These are phyloP conservation scores for Citrus mangshanensis DNA, from an alignment of 345 rosid genomes.

Conservation along the genomic window DNA sequence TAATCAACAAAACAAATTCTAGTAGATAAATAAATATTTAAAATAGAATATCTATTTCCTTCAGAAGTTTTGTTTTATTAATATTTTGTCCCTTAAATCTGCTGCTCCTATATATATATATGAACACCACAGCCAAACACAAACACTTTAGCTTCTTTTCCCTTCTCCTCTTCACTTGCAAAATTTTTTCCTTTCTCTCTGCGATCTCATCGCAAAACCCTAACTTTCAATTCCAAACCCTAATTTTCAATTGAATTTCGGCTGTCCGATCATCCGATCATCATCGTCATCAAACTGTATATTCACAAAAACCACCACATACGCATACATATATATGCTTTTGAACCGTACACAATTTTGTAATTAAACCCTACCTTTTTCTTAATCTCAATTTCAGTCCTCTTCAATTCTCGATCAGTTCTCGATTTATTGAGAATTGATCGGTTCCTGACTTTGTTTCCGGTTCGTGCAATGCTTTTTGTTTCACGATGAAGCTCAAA, in stretches of 20 bases:
- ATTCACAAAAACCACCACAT: background rate
- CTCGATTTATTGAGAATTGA: slow-evolving; percentile 46
- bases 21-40: background rate
- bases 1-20: no score
- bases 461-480: slow-evolving; percentile 46
- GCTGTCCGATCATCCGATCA: slow-evolving; percentile 35
- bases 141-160: slow-evolving; percentile 13
- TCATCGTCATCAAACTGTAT: background rate
- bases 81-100: background rate
- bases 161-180: slow-evolving; percentile 31
- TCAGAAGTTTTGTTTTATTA: background rate
- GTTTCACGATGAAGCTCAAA: slow-evolving; percentile 70
- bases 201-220: slow-evolving; percentile 55
- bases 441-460: slow-evolving; percentile 31
- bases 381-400: background rate
- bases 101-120: background rate
- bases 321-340: background rate
- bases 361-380: slow-evolving; percentile 21
- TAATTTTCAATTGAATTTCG: slow-evolving; percentile 3
- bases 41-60: background rate
- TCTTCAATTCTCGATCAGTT: slow-evolving; percentile 41
- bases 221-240: slow-evolving; percentile 36
- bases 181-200: slow-evolving; percentile 17
- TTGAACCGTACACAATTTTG: background rate
- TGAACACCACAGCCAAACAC: slow-evolving; percentile 9